phyloP scores from a whole-genome alignment of 768 basidiomycete species.

The Mrakia blollopis region DNA sequence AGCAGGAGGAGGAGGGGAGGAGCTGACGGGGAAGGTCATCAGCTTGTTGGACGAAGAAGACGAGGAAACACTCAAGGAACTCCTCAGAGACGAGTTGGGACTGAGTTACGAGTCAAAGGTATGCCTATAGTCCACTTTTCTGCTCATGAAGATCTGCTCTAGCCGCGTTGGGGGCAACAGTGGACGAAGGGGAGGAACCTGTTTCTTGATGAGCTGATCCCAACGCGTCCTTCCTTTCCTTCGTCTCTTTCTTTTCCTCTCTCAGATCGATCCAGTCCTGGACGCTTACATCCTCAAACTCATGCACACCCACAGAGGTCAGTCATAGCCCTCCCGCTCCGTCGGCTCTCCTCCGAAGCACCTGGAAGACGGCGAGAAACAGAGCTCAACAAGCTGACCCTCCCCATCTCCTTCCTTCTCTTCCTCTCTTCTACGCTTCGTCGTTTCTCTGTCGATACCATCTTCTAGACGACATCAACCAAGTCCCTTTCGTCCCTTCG shows the following conservation, averaged over 20 bases:
- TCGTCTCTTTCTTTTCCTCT: neutral
- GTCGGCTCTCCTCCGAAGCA: conserved; percentile 73
- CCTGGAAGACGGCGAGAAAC: conserved; percentile 50
- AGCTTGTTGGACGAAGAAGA: conserved; percentile 70
- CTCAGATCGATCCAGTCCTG: conserved; percentile 42
- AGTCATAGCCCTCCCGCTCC: conserved; percentile 74
- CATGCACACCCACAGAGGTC: conserved; percentile 92
- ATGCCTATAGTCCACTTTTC: conserved; percentile 43
- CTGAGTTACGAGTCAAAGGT: conserved; percentile 42
- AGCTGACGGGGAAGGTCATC: conserved; percentile 67
- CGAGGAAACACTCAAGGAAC: conserved; percentile 63
- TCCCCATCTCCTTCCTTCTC: conserved; percentile 74
- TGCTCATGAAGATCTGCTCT: conserved; percentile 38
- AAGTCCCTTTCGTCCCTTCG: conserved; percentile 34
- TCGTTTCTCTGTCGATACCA: conserved; percentile 61
- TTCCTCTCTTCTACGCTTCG: conserved; percentile 58
- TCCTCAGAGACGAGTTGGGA: conserved; percentile 50
- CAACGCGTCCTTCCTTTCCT: conserved; percentile 36
- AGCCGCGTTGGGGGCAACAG: conserved; percentile 36
- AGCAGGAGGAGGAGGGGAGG: conserved; percentile 41
- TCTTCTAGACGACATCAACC: conserved; percentile 42
- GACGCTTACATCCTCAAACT: conserved; percentile 87
- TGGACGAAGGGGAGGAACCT: neutral
- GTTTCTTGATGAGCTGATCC: conserved; percentile 29
- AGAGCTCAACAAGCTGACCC: conserved; percentile 48